Percentiles rank a stretch among this genome's conserved stretches.
Conservation (phyloP, 768 basidiomycete species). For the Lactarius vividus region DNA sequence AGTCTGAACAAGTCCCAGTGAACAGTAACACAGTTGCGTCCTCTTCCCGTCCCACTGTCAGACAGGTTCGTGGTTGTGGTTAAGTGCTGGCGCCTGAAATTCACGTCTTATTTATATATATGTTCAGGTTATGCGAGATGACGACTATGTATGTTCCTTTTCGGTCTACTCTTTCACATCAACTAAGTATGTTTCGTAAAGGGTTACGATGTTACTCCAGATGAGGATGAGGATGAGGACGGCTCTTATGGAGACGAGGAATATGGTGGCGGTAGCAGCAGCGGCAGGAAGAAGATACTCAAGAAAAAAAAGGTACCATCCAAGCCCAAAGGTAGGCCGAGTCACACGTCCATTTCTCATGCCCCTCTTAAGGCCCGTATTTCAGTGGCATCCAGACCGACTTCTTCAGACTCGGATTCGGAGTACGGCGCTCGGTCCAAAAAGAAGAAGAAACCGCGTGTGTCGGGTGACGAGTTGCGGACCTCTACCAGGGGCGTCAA, state of each 20-base stretch:
- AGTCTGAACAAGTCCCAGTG: constrained; percentile 40
- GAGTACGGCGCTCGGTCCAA: constrained; percentile 85
- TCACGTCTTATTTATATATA: constrained; percentile 20
- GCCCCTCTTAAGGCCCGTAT: constrained; percentile 29
- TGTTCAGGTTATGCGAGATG: constrained; percentile 36
- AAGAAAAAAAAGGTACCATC: constrained; percentile 66
- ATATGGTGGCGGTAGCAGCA: constrained; percentile 41
- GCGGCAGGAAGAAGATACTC: constrained; percentile 59
- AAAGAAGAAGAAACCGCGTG: constrained; percentile 71
- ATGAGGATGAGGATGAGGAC: constrained; percentile 66
- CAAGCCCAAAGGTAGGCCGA: constrained; percentile 56
- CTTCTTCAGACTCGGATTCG: constrained; percentile 77
- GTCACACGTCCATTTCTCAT: constrained; percentile 19
- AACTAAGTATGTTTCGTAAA: constrained; percentile 36
- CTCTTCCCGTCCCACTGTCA: constrained; percentile 35
- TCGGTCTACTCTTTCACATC: constrained; percentile 26
- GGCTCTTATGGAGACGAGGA: constrained; percentile 78
- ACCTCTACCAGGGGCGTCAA: constrained; percentile 73
- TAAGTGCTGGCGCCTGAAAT: constrained; percentile 16
- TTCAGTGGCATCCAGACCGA: constrained; percentile 45
- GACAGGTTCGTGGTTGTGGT: constrained; percentile 33
- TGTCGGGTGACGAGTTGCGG: constrained; percentile 68
- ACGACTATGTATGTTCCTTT: constrained; percentile 50
- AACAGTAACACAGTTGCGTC: constrained; percentile 41
- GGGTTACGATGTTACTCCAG: constrained; percentile 52